A percentile compares a stretch with the other conserved stretches of the same genome.
phyloP scores from a whole-genome alignment of 768 basidiomycete species.

The Mrakia gelida region DNA sequence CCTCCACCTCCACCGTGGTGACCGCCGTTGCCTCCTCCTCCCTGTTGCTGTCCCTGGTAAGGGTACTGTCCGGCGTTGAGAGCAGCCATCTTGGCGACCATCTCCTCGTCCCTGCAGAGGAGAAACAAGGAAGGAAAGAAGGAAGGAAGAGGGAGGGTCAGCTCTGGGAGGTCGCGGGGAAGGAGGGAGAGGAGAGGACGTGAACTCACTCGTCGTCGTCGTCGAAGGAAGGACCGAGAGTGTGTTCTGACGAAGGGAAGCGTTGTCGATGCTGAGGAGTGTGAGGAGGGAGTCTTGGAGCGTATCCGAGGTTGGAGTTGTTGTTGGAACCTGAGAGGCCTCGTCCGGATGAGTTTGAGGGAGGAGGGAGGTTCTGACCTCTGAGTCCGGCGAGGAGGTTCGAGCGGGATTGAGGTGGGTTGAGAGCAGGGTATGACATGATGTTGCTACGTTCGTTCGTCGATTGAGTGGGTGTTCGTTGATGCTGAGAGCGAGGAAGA shows the following conservation, averaged over 20 bases:
- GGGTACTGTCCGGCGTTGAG: constrained; percentile 25
- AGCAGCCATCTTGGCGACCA: constrained; percentile 34
- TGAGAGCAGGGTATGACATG: constrained; percentile 3
- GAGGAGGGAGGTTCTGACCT: neutral
- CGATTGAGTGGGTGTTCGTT: neutral
- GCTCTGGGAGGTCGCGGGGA: neutral
- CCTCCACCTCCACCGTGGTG: neutral
- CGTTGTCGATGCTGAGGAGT: constrained; percentile 28
- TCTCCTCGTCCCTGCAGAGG: constrained; percentile 26
- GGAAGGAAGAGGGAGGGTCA: neutral
- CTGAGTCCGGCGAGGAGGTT: neutral
- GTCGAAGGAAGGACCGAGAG: constrained; percentile 31
- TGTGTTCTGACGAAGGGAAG: constrained; percentile 31
- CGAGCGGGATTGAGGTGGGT: neutral
- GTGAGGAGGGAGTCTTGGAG: constrained; percentile 24
- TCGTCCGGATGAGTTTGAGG: neutral
- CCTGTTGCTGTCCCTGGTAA: constrained; percentile 9
- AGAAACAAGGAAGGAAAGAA: neutral
- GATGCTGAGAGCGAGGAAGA: neutral
- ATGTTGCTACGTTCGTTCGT: neutral
- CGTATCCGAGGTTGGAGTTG: neutral
- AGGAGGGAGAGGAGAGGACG: neutral
- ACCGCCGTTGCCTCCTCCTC: neutral
- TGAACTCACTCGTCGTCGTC: constrained; percentile 29
- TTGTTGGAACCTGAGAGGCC: neutral